Base-by-base conservation (phyloP, 352 stramenopile species). In the Globisporangium takayamanum region DNA sequence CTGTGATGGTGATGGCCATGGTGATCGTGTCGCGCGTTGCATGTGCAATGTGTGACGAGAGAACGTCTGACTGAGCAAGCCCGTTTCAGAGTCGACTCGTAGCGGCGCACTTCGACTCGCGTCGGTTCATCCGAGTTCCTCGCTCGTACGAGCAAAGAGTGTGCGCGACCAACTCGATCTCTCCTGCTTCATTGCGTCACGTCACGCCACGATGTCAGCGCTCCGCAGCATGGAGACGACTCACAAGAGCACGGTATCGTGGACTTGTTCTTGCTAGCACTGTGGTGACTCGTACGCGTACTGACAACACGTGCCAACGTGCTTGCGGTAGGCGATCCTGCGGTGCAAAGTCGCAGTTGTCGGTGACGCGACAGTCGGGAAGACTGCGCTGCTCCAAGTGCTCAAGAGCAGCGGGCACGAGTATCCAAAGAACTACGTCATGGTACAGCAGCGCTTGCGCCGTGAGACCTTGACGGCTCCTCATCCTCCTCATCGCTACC, bases 341-440 rank as follows among this genome's bases (percentile, higher is more conserved):
- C 84, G 91, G 3, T 95, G 85, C 58, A 96, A 97, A 50, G 86
- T 96, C 11, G 84, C 92, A 3, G 80, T 98, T 26, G 89, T 97
- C 22, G 91, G 91, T 25, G 91, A 97, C 64, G 84, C 88, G 0
- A 94, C 83, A 0, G 87, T 96, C 28, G 91, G 91, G 11, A 98
- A 98, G 72, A 96, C 82, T 0, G 89, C 91, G 7, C 50, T 98
- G 45, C 64, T 96, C 20, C 88, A 97, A 57, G 89, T 96, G 65
- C 88, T 97, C 63, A 95, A 95, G 68, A 96, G 81, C 63, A 89
- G 74, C 56, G 89, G 90, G 3, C 84, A 96, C 60, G 88, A 95
- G 55, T 98, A 97, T 62, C 91, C 90, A 0, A 97, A 97, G 67
- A 97, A 97, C 67, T 98, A 98, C 70, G 73, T 97, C 47, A 98